phyloP scores from a whole-genome alignment of 2,329 filamentous ascomycete genomes.

The Trichoderma arundinaceum region DNA sequence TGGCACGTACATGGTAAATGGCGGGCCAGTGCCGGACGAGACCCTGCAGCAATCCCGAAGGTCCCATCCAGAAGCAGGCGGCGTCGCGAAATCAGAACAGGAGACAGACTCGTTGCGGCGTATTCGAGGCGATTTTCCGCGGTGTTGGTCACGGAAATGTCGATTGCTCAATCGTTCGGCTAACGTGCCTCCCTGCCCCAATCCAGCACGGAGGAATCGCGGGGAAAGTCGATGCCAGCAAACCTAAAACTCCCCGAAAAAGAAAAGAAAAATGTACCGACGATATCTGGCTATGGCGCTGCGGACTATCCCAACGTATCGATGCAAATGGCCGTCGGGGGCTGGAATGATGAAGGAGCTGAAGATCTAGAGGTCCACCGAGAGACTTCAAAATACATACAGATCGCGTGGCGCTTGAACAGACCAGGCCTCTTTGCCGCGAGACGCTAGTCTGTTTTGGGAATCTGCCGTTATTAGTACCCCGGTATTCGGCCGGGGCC shows the following conservation, averaged over 20 bases:
- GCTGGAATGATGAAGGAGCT: conserved; percentile 32
- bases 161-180: conserved; percentile 13
- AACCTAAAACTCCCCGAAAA: not conserved
- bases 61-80: conserved; percentile 35
- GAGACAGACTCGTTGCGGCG: conserved; percentile 3
- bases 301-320: conserved; percentile 5
- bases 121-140: not conserved
- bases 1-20: conserved; percentile 37
- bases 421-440: conserved; percentile 32
- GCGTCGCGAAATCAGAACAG: conserved; percentile 6
- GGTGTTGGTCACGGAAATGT: not conserved
- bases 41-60: conserved; percentile 25
- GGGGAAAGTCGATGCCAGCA: not conserved
- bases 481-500: conserved; percentile 16
- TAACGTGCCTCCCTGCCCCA: conserved; percentile 16
- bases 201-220: conserved; percentile 12
- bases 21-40: conserved; percentile 35
- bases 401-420: conserved; percentile 37
- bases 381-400: conserved; percentile 34
- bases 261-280: not conserved
- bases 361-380: conserved; percentile 31
- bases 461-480: conserved; percentile 19
- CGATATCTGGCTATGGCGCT: not conserved
- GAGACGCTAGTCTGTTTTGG: conserved; percentile 31
- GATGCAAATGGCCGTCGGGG: conserved; percentile 30